These are phyloP conservation scores for Butyriboletus appendiculatus DNA, from an alignment of 1,284 basidiomycete genomes.

Conservation along the genomic window DNA sequence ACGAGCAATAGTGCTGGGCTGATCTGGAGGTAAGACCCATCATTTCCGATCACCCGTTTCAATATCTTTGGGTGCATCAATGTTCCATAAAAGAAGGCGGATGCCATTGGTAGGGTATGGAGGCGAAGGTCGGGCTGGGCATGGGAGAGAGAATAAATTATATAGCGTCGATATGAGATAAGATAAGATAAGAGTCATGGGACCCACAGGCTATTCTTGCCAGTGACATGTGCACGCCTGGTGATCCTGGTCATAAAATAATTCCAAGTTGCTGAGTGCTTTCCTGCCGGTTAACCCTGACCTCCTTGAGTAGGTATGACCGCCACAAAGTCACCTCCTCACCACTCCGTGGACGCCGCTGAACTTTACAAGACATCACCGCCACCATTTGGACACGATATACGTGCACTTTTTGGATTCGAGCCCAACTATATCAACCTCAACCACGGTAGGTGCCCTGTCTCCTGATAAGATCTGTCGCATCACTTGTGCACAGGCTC, in stretches of 20 bases:
- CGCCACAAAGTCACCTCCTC: not conserved
- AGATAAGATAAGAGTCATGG: slow-evolving; percentile 8
- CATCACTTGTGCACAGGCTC: slow-evolving; percentile 46
- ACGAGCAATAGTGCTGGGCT: slow-evolving; percentile 57
- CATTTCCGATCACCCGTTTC: slow-evolving; percentile 60
- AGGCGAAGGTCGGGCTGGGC: not conserved
- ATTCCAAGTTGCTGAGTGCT: no score
- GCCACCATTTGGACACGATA: slow-evolving; percentile 54
- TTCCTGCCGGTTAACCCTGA: not conserved
- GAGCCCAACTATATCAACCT: slow-evolving; percentile 59
- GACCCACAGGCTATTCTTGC: not conserved
- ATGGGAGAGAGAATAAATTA: not conserved
- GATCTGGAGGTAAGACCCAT: slow-evolving; percentile 54
- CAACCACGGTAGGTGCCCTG: slow-evolving; percentile 54
- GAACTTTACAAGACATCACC: slow-evolving; percentile 27
- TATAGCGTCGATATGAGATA: not conserved
- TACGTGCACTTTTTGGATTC: slow-evolving; percentile 55
- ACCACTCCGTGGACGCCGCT: not conserved
- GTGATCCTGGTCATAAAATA: not conserved
- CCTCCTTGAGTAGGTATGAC: slow-evolving; percentile 14
- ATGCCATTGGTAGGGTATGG: slow-evolving; percentile 20
- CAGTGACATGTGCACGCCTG: not conserved
- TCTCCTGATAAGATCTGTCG: not conserved
- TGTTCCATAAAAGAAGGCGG: slow-evolving; percentile 88
- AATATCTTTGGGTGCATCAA: slow-evolving; percentile 74